Evolutionary conservation across 2,329 filamentous ascomycete species (phyloP).

Genomic region (Alternaria viburni): DNA sequence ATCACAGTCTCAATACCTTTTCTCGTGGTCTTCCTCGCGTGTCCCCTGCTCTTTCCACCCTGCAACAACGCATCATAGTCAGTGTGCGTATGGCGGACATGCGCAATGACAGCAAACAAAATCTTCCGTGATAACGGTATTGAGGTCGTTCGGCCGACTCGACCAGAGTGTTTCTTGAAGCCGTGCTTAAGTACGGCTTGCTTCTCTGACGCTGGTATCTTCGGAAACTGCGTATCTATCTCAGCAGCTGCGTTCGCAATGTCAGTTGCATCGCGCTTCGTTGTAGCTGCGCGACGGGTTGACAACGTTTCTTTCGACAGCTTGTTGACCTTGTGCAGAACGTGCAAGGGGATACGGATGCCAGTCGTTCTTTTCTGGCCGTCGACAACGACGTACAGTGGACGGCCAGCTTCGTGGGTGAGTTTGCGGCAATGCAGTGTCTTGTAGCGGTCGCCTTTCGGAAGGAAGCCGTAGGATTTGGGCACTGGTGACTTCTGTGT

Average conservation of each 20-base stretch:
- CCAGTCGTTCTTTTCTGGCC: slow-evolving; percentile 44
- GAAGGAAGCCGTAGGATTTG: slow-evolving; percentile 41
- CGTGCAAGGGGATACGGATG: slow-evolving; percentile 51
- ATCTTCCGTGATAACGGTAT: slow-evolving; percentile 51
- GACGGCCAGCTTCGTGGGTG: slow-evolving; percentile 35
- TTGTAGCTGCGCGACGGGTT: slow-evolving; percentile 49
- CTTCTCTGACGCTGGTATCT: slow-evolving; percentile 47
- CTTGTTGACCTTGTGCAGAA: slow-evolving; percentile 48
- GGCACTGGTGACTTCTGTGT: slow-evolving; percentile 28
- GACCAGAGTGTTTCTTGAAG: slow-evolving; percentile 54
- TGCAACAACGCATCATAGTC: slow-evolving; percentile 53
- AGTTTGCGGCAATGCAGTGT: slow-evolving; percentile 42
- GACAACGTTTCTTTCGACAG: slow-evolving; percentile 50
- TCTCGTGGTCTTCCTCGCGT: slow-evolving; percentile 31
- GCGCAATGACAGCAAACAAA: slow-evolving; percentile 56
- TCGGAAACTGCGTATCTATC: slow-evolving; percentile 50
- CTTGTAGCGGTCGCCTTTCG: slow-evolving; percentile 43
- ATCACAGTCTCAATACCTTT: slow-evolving; percentile 30
- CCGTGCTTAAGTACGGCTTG: slow-evolving; percentile 50
- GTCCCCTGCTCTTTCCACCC: slow-evolving; percentile 22
- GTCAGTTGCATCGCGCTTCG: slow-evolving; percentile 33
- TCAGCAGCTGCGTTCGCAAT: slow-evolving; percentile 35
- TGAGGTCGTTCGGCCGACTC: slow-evolving; percentile 56
- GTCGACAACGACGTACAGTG: slow-evolving; percentile 37
- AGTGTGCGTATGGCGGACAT: slow-evolving; percentile 58